These are phyloP conservation scores for Didymellaceae sp. DNA, from an alignment of 2,329 filamentous ascomycete genomes.

Conservation along the genomic window DNA sequence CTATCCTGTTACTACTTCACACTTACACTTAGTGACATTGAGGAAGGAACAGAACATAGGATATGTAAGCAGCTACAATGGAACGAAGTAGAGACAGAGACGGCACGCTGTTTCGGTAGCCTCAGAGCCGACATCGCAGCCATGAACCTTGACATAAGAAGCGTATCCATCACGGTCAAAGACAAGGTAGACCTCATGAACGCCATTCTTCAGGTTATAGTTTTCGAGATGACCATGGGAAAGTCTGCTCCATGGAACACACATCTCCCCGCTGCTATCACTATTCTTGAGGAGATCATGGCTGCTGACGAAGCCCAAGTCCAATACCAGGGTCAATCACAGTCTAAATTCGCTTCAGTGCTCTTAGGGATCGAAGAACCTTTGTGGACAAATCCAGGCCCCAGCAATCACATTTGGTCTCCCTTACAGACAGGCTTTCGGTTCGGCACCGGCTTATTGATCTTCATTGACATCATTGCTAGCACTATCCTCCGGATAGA, in stretches of 20 bases:
- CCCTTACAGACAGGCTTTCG: constrained; percentile 20
- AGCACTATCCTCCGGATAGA: constrained; percentile 15
- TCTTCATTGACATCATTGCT: constrained; percentile 24
- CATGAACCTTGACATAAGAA: not conserved
- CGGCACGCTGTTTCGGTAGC: constrained; percentile 18
- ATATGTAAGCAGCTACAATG: constrained; percentile 21
- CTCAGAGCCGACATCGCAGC: constrained; percentile 16
- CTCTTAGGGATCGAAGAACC: constrained; percentile 16
- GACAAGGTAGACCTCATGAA: constrained; percentile 17
- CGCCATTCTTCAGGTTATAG: constrained; percentile 19
- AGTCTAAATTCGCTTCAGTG: constrained; percentile 13
- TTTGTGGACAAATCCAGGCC: constrained; percentile 14
- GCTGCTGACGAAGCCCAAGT: not conserved
- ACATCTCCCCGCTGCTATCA: constrained; percentile 22
- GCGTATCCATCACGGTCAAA: not conserved
- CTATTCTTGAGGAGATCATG: constrained; percentile 22
- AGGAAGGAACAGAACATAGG: constrained; percentile 8
- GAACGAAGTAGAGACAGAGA: constrained; percentile 20
- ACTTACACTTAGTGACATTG: constrained; percentile 20
- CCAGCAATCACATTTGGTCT: constrained; percentile 18
- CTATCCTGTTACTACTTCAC: constrained; percentile 25
- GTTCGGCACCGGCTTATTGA: constrained; percentile 21
- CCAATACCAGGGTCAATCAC: constrained; percentile 3
- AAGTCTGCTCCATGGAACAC: constrained; percentile 15
- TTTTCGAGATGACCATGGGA: constrained; percentile 24